Conservation (phyloP, 2,329 filamentous ascomycete species). For the Nothophaeocryptopus gaeumannii region DNA sequence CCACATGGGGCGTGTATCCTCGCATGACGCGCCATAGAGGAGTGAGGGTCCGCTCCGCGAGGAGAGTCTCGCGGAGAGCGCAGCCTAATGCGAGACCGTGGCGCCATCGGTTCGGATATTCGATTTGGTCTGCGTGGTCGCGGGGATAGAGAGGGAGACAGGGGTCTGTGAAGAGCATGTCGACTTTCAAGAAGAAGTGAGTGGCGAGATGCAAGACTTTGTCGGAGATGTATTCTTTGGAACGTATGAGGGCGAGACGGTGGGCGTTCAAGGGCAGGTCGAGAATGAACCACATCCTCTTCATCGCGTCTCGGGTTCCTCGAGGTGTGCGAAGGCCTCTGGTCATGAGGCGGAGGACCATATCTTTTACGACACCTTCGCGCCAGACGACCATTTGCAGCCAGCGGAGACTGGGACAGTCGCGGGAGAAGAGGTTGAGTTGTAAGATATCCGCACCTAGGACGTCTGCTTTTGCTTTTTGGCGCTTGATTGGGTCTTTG, state of each 20-base stretch:
- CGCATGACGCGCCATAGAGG: constrained; percentile 59
- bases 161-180: constrained; percentile 67
- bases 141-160: constrained; percentile 33
- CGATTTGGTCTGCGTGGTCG: constrained; percentile 11
- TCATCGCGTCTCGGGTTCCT: constrained; percentile 26
- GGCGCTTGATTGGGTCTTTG: constrained; percentile 51
- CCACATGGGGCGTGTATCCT: constrained; percentile 42
- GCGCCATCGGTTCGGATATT: constrained; percentile 10
- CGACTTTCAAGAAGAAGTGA: constrained; percentile 68
- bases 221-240: constrained; percentile 55
- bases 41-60: constrained; percentile 31
- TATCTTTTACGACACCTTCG: constrained; percentile 57
- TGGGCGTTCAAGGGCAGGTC: constrained; percentile 59
- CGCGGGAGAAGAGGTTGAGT: constrained; percentile 39
- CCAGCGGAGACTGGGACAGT: constrained; percentile 64
- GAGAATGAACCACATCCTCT: constrained; percentile 70
- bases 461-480: constrained; percentile 22
- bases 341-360: constrained; percentile 59
- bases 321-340: constrained; percentile 50
- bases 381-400: constrained; percentile 64
- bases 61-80: constrained; percentile 53
- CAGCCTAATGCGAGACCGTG: constrained; percentile 37
- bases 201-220: constrained; percentile 60
- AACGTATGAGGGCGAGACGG: constrained; percentile 56
- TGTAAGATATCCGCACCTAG: constrained; percentile 16